Base-by-base conservation (phyloP, 371 early-diverging fungal species). In the Chytridium lagenaria region DNA sequence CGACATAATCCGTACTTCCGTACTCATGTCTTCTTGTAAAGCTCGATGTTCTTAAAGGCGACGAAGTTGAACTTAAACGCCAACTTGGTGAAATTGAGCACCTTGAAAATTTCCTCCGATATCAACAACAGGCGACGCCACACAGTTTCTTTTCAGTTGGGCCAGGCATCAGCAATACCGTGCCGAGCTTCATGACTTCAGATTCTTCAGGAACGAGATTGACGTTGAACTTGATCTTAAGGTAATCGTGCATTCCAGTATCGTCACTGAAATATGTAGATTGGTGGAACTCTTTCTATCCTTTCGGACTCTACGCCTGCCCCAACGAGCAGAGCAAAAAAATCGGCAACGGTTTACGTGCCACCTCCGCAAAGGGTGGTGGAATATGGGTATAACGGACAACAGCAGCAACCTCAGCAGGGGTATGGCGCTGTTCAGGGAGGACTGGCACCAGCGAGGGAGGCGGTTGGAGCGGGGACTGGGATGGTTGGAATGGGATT, bases 171-270 rank as follows among this genome's bases (percentile, higher is more conserved):
- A 83, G 72, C 70, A 79, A 44, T 71, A 70, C 68, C 78, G 84
- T n/a, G 64, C 81, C 16, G 83, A 84, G 69, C 67, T 87, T 68
- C 84, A 83, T 69, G 87, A 87, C 59, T 86, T 87, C 70, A 65
- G 68, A 71, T 78, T 70, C 57, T 86, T 87, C 67, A 64, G 82
- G 16, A 75, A 81, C 51, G 71, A 66, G 36, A 84, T 88, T 66
- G 88, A 88, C 63, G 88, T 88, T 36, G 79, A 80, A 57, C 66
- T 84, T 44, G 88, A 88, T 73, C 78, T 83, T 30, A 84, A 84
- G 80, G 83, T 84, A 30, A 5, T 28, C 37, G 67, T 40, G 39
- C 73, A 16, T n/a, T 19, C 28, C 31, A 23, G 26, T 23, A 40
- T 57, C 23, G 5, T 33, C 16, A 68, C 15, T 50, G 19, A 68